phyloP scores from a whole-genome alignment of 768 basidiomycete species.

The Erythrobasidium yunnanense region DNA sequence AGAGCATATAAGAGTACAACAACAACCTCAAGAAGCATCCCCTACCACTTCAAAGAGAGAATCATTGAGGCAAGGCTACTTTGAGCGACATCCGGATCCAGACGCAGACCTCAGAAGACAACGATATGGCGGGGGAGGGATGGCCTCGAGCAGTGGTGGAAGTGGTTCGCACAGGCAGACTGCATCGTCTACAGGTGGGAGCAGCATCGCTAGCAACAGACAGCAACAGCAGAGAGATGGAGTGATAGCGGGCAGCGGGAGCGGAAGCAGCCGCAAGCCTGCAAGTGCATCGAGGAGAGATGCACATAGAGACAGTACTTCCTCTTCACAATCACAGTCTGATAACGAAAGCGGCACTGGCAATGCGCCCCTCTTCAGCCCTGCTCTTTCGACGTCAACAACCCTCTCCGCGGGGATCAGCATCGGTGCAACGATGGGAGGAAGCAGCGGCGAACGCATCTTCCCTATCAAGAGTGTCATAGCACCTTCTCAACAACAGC shows the following conservation, averaged over 20 bases:
- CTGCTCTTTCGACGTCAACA: background rate
- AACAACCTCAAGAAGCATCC: background rate
- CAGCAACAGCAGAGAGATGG: no score
- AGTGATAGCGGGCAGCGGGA: no score
- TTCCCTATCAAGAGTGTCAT: slow-evolving; percentile 22
- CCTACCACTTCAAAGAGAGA: no score
- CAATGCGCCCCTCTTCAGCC: background rate
- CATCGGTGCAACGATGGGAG: slow-evolving; percentile 16
- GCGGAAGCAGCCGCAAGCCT: no score
- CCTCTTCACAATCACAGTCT: background rate
- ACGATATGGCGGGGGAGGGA: background rate
- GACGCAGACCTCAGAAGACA: background rate
- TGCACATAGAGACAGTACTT: background rate
- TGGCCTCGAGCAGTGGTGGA: background rate
- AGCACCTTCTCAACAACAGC: background rate
- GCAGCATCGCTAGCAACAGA: no score
- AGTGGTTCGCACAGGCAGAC: background rate
- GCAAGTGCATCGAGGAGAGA: no score
- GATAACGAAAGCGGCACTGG: no score
- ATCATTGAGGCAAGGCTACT: slow-evolving; percentile 23
- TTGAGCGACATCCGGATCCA: slow-evolving; percentile 23
- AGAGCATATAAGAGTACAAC: no score
- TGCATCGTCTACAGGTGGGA: background rate
- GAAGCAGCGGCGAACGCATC: slow-evolving; percentile 19
- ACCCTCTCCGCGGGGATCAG: slow-evolving; percentile 20